Evolutionary conservation across 768 basidiomycete genomes (phyloP).

Genomic region (Leccinum rimulosum): DNA sequence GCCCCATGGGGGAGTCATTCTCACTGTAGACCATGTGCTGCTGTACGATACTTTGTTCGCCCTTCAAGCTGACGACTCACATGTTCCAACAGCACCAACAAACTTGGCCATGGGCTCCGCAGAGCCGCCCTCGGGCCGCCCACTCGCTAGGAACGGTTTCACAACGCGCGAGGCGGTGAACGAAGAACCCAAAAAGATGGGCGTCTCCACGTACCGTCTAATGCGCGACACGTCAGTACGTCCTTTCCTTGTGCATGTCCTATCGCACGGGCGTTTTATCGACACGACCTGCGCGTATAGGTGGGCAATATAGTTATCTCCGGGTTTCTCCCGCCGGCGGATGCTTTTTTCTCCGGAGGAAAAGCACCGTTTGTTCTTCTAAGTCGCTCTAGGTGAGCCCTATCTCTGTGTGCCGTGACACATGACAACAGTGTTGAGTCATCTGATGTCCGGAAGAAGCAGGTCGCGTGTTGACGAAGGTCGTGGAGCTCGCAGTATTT

Average conservation of each 20-base stretch:
- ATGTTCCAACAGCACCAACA: not conserved
- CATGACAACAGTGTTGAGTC: conserved; percentile 7
- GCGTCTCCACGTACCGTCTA: not conserved
- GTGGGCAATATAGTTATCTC: not conserved
- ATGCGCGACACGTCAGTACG: not conserved
- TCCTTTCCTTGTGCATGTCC: not conserved
- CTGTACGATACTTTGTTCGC: conserved; percentile 4
- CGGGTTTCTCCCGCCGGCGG: not conserved
- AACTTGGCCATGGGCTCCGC: not conserved
- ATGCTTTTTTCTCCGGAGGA: not conserved
- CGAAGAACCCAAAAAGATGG: conserved; percentile 1
- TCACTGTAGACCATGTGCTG: not conserved
- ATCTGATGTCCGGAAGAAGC: conserved; percentile 14
- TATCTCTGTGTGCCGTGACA: conserved; percentile 9
- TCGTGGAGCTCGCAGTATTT: conserved; percentile 8
- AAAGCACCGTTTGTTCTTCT: not conserved
- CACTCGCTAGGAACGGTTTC: not conserved
- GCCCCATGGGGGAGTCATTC: not conserved
- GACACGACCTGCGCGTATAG: not conserved
- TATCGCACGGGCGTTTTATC: not conserved
- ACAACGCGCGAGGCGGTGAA: not conserved
- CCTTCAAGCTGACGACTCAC: not conserved
- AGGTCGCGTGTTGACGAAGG: not conserved
- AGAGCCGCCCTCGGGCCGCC: not conserved
- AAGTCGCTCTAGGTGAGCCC: not conserved